These are phyloP conservation scores for Acanthamoeba sp. DNA, from an alignment of 208 protist genomes.

Conservation along the genomic window DNA sequence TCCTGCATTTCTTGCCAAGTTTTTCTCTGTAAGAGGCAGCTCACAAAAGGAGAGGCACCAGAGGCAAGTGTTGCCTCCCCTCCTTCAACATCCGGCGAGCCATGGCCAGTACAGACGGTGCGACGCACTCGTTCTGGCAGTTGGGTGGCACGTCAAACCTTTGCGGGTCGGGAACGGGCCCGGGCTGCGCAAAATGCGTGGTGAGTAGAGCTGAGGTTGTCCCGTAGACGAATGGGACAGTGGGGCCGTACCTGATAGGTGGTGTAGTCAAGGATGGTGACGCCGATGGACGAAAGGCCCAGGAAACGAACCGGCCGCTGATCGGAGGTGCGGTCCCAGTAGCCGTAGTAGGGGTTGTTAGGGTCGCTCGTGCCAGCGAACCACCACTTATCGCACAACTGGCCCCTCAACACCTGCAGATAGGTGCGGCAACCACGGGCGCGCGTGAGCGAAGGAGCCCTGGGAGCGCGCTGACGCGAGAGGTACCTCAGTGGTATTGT, in stretches of 20 bases:
- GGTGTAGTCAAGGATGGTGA: constrained; percentile 57
- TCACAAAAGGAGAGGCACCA: not conserved
- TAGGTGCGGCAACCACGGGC: too few species aligned
- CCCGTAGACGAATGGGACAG: too few species aligned
- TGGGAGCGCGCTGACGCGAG: too few species aligned
- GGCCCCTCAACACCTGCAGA: not conserved
- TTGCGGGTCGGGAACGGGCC: not conserved
- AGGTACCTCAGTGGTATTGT: not conserved
- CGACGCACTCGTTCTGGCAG: constrained; percentile 10
- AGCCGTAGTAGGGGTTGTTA: constrained; percentile 24
- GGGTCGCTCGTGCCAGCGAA: constrained; percentile 15
- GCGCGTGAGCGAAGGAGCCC: too few species aligned
- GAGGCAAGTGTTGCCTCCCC: not conserved
- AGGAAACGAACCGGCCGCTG: constrained; percentile 22
- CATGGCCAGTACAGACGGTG: constrained; percentile 3
- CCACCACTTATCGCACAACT: constrained; percentile 41
- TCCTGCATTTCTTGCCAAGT: too few species aligned
- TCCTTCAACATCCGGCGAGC: not conserved
- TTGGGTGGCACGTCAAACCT: not conserved
- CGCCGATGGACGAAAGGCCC: constrained; percentile 42
- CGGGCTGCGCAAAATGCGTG: not conserved
- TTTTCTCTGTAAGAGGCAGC: too few species aligned
- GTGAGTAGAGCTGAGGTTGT: not conserved
- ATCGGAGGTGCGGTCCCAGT: not conserved
- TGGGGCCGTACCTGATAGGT: not conserved